phyloP scores from a whole-genome alignment of 1,139 yeast genomes.

The Arxiozyma bovina region DNA sequence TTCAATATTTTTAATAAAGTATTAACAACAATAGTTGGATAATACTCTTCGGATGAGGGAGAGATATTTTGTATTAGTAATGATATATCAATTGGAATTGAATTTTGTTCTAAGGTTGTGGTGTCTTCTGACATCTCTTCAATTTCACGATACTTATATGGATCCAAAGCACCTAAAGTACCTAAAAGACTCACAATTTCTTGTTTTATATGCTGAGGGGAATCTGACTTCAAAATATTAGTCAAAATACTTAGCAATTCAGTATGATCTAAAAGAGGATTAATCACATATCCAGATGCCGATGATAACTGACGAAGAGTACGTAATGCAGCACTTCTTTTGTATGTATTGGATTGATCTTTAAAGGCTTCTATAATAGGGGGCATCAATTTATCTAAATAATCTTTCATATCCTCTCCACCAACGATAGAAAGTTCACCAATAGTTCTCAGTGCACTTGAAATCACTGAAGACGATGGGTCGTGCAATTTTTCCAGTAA shows the following conservation, averaged over 20 bases:
- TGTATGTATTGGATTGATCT: constrained; percentile 83
- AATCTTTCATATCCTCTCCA: constrained; percentile 73
- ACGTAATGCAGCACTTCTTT: constrained; percentile 82
- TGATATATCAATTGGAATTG: constrained; percentile 86
- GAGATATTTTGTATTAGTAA: constrained; percentile 89
- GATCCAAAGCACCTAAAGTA: constrained; percentile 92
- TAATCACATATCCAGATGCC: constrained; percentile 90
- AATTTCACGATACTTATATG: constrained; percentile 87
- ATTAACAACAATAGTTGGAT: constrained; percentile 89
- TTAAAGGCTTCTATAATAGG: constrained; percentile 79
- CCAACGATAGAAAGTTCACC: constrained; percentile 89
- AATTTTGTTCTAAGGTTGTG: constrained; percentile 71
- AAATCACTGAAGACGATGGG: constrained; percentile 66
- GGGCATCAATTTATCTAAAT: constrained; percentile 75
- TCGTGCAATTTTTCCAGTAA: constrained; percentile 72
- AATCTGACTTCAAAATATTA: constrained; percentile 72
- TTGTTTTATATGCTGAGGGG: constrained; percentile 64
- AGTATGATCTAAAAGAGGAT: constrained; percentile 87
- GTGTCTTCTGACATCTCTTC: constrained; percentile 60
- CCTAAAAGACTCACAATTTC: constrained; percentile 88
- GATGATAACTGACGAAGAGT: constrained; percentile 84
- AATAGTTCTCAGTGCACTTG: constrained; percentile 75
- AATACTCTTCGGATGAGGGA: constrained; percentile 88
- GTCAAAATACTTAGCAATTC: constrained; percentile 75
- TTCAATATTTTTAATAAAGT: constrained; percentile 78